Evolutionary conservation across 2,329 filamentous ascomycete species (phyloP).

Genomic region (Curvularia verruculosa): DNA sequence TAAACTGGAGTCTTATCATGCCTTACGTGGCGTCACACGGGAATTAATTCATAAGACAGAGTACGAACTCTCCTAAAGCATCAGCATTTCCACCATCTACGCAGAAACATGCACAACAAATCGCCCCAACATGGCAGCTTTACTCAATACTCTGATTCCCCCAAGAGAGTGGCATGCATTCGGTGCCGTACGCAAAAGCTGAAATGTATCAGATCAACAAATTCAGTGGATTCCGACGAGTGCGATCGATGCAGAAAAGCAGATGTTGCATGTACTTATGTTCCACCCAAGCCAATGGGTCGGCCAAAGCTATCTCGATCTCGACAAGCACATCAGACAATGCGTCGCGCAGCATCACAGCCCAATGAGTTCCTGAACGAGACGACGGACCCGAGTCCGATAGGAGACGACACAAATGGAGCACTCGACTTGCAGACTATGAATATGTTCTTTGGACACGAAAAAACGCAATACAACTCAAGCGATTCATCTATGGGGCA

Average conservation of each 20-base stretch:
- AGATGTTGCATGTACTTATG: not conserved
- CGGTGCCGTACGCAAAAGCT: conserved; percentile 6
- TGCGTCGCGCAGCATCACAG: not conserved
- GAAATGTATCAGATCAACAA: conserved; percentile 5
- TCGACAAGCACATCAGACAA: not conserved
- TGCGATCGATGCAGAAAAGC: conserved; percentile 4
- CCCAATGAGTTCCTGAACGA: not conserved
- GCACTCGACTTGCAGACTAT: not conserved
- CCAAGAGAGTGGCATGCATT: conserved; percentile 5
- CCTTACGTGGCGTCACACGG: not conserved
- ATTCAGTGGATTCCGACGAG: not conserved
- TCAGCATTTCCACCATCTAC: not conserved
- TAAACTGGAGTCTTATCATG: not conserved
- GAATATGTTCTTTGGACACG: not conserved
- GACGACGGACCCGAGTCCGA: not conserved
- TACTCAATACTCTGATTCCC: not conserved
- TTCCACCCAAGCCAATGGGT: conserved; percentile 2
- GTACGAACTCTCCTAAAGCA: not conserved
- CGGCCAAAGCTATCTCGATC: conserved; percentile 1
- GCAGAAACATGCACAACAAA: not conserved
- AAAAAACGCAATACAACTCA: not conserved
- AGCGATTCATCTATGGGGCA: not conserved
- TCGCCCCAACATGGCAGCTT: not conserved
- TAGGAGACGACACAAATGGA: not conserved
- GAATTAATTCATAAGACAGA: not conserved